These are phyloP conservation scores for Leishmania martiniquensis DNA, from an alignment of 208 protist genomes.

Conservation along the genomic window DNA sequence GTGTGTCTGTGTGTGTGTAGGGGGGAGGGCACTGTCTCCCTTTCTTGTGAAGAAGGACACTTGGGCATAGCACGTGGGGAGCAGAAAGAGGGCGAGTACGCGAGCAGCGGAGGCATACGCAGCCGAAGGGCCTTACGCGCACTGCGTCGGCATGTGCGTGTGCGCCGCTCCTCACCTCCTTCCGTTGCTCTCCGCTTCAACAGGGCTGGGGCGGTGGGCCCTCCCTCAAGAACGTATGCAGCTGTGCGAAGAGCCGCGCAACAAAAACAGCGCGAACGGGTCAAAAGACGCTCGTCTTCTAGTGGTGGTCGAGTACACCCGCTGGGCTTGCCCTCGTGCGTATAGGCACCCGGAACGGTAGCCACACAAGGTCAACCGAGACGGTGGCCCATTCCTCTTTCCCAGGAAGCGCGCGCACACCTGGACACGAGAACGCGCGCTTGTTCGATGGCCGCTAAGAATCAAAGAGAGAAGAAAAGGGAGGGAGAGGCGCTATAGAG, in stretches of 20 bases:
- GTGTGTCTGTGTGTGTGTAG: not conserved
- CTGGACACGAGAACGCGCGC: not conserved
- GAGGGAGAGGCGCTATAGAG: not conserved
- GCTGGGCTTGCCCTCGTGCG: not conserved
- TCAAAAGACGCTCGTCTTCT: not conserved
- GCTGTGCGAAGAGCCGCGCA: not conserved
- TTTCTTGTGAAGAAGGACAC: not conserved
- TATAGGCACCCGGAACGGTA: not conserved
- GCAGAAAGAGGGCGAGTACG: no score
- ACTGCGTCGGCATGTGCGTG: not conserved
- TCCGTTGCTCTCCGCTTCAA: not conserved
- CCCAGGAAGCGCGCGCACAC: not conserved
- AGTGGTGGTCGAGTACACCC: not conserved
- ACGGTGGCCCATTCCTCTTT: not conserved
- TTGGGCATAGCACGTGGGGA: no score
- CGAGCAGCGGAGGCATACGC: not conserved
- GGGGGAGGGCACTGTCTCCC: not conserved
- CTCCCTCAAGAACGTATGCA: not conserved
- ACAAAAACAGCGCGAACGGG: not conserved
- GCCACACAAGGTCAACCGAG: not conserved
- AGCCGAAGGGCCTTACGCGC: not conserved
- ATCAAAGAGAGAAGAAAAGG: not conserved
- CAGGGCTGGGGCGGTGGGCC: not conserved
- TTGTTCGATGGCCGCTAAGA: not conserved
- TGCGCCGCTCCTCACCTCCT: not conserved